Evolutionary conservation across 1,139 yeast species (phyloP).

Genomic region (Diutina scorzettiae): DNA sequence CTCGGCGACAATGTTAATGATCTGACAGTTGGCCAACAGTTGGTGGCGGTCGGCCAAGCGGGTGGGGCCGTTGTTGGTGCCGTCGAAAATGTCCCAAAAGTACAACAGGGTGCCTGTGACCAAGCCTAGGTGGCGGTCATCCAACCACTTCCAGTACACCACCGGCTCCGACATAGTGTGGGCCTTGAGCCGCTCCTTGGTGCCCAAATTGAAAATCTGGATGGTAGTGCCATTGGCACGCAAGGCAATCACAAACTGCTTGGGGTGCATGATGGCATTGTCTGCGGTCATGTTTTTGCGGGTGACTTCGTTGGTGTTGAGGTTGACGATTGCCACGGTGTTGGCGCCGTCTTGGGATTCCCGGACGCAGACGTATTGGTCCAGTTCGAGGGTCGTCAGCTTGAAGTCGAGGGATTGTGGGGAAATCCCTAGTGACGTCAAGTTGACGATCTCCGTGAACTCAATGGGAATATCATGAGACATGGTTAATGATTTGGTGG

Average conservation of each 20-base stretch:
- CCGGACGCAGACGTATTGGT: conserved; percentile 79
- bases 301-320: conserved; percentile 60
- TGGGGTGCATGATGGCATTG: conserved; percentile 93
- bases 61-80: conserved; percentile 65
- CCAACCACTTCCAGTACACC: conserved; percentile 92
- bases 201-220: conserved; percentile 82
- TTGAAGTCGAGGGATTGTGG: conserved; percentile 81
- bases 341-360: conserved; percentile 69
- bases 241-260: conserved; percentile 75
- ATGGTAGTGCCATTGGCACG: conserved; percentile 94
- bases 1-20: conserved; percentile 83
- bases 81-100: conserved; percentile 79
- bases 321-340: conserved; percentile 85
- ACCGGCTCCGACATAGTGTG: conserved; percentile 82
- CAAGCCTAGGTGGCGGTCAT: conserved; percentile 62
- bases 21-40: conserved; percentile 68
- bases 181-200: conserved; percentile 83
- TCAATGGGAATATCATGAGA: conserved; percentile 76
- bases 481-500: conserved; percentile 12
- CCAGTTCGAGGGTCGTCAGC: conserved; percentile 90
- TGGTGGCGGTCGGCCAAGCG: conserved; percentile 78
- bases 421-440: conserved; percentile 73
- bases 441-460: conserved; percentile 87
- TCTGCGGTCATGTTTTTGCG: conserved; percentile 96
- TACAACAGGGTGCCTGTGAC: conserved; percentile 68